Base-by-base conservation (phyloP, 352 stramenopile genomes). In the Phytophthora tubulina region DNA sequence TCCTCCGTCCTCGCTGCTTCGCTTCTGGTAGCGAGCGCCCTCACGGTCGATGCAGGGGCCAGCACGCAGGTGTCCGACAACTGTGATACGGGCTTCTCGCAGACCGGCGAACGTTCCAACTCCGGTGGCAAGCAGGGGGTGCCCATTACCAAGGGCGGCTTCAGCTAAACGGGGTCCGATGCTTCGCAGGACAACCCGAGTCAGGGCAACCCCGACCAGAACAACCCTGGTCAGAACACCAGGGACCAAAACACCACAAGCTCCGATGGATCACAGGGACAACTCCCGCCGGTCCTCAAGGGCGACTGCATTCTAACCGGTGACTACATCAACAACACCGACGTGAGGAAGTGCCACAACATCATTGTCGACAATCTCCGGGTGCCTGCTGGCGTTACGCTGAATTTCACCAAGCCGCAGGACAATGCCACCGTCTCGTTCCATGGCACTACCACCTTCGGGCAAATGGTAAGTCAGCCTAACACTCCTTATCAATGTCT, bases 361-460 rank as follows among this genome's bases (percentile, higher is more conserved):
- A 73, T 81, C 46, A 46, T 68, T 31, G 72, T 81, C 30, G 61
- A 55, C 41, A 57, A 35, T 0, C 63, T 81, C 21, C 50, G 27
- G 3, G 74, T 81, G 8, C 74, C 74, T 39, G 70, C 68, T 7
- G 74, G 74, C 32, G 55, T 70, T 32, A 81, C 67, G 10, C 67
- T 81, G 17, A 71, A 81, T 55, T 67, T 81, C 21, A 74, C 61
- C 46, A 72, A 73, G 14, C 15, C 76, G 36, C 50, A 72, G 31
- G 57, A 56, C 4, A 73, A 73, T 15, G 54, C 70, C 7, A 65
- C 30, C 13, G 59, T 81, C 38, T 79, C 62, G 31, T 74, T 78
- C 55, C 35, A 49, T 17, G 71, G 71, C 36, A 80, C 72, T 46
- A 75, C 55, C 38, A 82, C 61, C 15, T 79, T 82, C 41, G 72